These are phyloP conservation scores for Hymenochaete sp. DNA, from an alignment of 1,284 basidiomycete genomes.

Conservation along the genomic window DNA sequence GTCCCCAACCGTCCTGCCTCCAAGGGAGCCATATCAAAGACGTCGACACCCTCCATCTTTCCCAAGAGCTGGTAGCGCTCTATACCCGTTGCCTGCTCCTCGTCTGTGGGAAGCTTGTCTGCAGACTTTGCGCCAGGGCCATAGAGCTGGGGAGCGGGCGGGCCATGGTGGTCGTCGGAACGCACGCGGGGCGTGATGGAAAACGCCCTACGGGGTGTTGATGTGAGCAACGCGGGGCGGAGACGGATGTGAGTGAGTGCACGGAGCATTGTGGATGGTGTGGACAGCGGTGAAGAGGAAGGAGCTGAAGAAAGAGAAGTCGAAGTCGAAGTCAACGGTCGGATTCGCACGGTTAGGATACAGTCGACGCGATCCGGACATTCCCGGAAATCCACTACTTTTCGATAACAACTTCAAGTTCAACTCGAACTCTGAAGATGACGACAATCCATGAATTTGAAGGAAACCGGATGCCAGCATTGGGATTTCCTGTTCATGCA, in stretches of 20 bases:
- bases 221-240: conserved; percentile 26
- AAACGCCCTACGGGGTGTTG: conserved; percentile 37
- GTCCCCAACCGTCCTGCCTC: conserved; percentile 86
- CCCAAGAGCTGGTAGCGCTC: conserved; percentile 92
- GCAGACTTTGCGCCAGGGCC: conserved; percentile 67
- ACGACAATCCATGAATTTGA: too few species aligned
- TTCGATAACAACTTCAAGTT: too few species aligned
- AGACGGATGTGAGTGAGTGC: conserved; percentile 26
- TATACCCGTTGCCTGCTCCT: conserved; percentile 91
- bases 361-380: too few species aligned
- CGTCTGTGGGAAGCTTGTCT: conserved; percentile 67
- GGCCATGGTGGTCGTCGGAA: conserved; percentile 40
- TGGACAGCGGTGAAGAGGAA: neutral
- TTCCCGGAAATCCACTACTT: too few species aligned
- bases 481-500: too few species aligned
- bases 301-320: neutral
- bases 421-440: too few species aligned
- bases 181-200: conserved; percentile 44
- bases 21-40: conserved; percentile 87
- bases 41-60: conserved; percentile 79
- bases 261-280: conserved; percentile 33
- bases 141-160: conserved; percentile 59
- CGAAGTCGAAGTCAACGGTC: too few species aligned
- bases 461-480: too few species aligned
- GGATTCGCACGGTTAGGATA: too few species aligned